Evolutionary conservation across 106 monocot species (phyloP).

Genomic region (Allium sativum): DNA sequence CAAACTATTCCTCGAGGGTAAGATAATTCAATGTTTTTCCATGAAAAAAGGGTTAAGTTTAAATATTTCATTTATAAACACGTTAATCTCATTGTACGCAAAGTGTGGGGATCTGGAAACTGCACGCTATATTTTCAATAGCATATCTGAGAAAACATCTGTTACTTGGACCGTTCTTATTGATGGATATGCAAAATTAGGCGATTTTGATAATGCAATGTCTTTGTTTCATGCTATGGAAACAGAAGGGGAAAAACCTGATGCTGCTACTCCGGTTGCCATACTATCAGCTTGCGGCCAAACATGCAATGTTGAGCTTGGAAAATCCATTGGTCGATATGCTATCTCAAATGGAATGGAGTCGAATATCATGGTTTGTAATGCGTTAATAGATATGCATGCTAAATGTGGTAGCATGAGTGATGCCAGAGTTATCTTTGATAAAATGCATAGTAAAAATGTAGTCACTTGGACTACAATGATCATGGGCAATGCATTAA

Average conservation of each 20-base stretch:
- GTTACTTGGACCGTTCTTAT: constrained; percentile 33
- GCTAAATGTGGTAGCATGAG: constrained; percentile 27
- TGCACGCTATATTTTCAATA: constrained; percentile 21
- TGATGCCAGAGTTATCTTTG: constrained; percentile 22
- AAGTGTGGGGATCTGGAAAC: constrained; percentile 22
- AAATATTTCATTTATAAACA: constrained; percentile 18
- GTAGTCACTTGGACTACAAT: constrained; percentile 35
- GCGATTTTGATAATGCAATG: constrained; percentile 12
- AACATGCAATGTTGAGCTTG: constrained; percentile 25
- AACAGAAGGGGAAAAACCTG: constrained; percentile 22
- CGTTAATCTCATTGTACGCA: constrained; percentile 26
- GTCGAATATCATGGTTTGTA: constrained; percentile 13
- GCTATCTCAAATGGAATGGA: constrained; percentile 12
- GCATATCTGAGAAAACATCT: constrained; percentile 13
- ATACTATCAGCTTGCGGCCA: constrained; percentile 30
- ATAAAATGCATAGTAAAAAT: constrained; percentile 18
- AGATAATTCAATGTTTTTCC: constrained; percentile 16
- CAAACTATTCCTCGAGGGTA: constrained; percentile 13
- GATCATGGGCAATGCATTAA: constrained; percentile 30
- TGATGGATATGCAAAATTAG: constrained; percentile 16
- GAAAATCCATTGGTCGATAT: constrained; percentile 19
- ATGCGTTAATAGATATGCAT: constrained; percentile 39
- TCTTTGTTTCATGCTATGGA: constrained; percentile 27
- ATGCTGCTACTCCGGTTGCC: constrained; percentile 24
- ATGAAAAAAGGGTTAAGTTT: constrained; percentile 19